Conservation (phyloP, 1,284 basidiomycete genomes). For the Macrocystidia cucumis region DNA sequence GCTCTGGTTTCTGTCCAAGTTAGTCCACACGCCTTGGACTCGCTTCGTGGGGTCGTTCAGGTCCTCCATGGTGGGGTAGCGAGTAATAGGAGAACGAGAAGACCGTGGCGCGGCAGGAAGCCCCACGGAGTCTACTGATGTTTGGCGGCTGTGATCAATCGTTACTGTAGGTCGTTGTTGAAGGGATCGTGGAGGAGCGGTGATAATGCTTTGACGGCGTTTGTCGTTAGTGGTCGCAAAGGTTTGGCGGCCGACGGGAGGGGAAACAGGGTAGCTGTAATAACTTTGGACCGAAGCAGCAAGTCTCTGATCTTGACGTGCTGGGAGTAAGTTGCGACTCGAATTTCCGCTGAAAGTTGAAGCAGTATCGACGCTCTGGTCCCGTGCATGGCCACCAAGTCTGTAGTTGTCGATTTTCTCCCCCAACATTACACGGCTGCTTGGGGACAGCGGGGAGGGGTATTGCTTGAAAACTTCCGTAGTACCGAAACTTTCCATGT, state of each 20-base stretch:
- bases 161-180: slow-evolving; percentile 5
- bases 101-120: slow-evolving; percentile 22
- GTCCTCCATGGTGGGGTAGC: slow-evolving; percentile 10
- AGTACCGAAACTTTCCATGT: slow-evolving; percentile 18
- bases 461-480: slow-evolving; percentile 8
- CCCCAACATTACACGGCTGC: slow-evolving; percentile 9
- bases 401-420: slow-evolving; percentile 18
- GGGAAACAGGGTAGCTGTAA: slow-evolving; percentile 16
- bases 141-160: slow-evolving; percentile 13
- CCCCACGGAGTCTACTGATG: slow-evolving; percentile 13
- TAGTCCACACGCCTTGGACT: slow-evolving; percentile 6
- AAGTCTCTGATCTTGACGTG: slow-evolving; percentile 17
- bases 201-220: slow-evolving; percentile 22
- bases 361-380: slow-evolving; percentile 9
- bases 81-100: slow-evolving; percentile 17
- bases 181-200: slow-evolving; percentile 11
- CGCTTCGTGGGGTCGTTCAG: background rate
- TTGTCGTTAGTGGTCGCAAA: slow-evolving; percentile 26
- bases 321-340: slow-evolving; percentile 11
- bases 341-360: no score
- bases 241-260: slow-evolving; percentile 23
- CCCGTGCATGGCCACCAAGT: slow-evolving; percentile 5
- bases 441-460: slow-evolving; percentile 2
- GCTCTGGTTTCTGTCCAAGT: slow-evolving; percentile 2
- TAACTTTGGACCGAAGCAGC: slow-evolving; percentile 15